Evolutionary conservation across 208 protist genomes (phyloP), one percentile per base, ranked within the genome.

Genomic region (Wallacemonas sp.): DNA sequence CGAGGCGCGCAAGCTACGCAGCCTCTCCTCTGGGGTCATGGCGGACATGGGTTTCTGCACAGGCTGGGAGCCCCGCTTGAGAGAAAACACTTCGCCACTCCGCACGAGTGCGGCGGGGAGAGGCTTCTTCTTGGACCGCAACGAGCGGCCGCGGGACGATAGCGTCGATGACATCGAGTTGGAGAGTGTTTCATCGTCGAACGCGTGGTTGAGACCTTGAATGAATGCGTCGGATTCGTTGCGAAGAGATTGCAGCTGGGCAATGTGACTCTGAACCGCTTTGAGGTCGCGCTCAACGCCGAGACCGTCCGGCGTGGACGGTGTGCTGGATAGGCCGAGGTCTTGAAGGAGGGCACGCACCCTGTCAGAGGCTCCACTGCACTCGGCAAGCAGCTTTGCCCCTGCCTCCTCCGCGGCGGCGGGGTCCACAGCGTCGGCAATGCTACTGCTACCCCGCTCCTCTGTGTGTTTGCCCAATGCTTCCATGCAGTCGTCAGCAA

Each of bases 111-210:
- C 36, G 21, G 73, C 71, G 1, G 80, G 61, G 13, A 81, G 36
- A 0, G 81, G 81, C 66, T 91, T 87, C 39, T 69, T 78, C 59
- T 87, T 91, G 27, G 81, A 74, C 46, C 66, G 78, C 38, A 91
- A 45, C 27, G 45, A 48, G 24, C 54, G 63, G 13, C 63, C 58
- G 10, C 34, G 59, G 9, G 52, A 55, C 6, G 68, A 72, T 1
- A 63, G 66, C 26, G 61, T 62, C 30, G 68, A 68, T 55, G 38
- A 61, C 38, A 29, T 54, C 26, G 69, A 45, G 13, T 34, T 36
- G 3, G 59, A 63, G 24, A 66, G 33, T 6, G 62, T 33, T 12
- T 83, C 70, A 55, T 77, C 76, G 62, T 80, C 62, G 30, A 85
- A 73, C 12, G 75, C 73, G 34, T 24, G 33, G 37, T 72, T 61